Base-by-base conservation (phyloP, 169 alveolate species). In the Plasmodium inui region DNA sequence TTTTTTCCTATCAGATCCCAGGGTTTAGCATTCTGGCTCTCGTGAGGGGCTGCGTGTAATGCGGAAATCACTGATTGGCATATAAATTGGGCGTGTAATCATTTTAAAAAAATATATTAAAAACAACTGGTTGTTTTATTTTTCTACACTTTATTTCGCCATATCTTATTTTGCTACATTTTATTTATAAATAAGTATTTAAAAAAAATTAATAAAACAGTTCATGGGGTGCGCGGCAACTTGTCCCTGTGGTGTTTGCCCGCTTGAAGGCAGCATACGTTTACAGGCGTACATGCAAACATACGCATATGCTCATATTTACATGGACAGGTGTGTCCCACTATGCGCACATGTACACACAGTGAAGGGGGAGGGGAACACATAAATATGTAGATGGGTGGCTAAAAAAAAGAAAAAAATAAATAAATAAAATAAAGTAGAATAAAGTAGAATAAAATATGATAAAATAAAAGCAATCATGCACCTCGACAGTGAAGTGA, bases 181-280 rank as follows among this genome's bases (percentile, higher is more conserved):
- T 74, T 85, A 85, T 85, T 85, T 85, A 85, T 85, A 85, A 85
- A 76, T 85, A 85, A 73, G 73, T 85, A 74, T 85, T 85, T 84
- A 14, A 55, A 84, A 84, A 85, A 85, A 85, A 85, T 37, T 85
- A 50, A 73, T 73, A 85, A 85, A 85, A 85, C 81, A 74, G 76
- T 85, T 26, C 80, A 67, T 85, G 79, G 26, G 50, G 61, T 85
- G 61, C 80, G 79, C 79, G 73, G 73, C 83, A 17, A 67, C 37
- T 67, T 7, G 70, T 67, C 70, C 32, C 50, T 41, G 79, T 85
- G 57, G 57, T 72, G 8, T 74, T 30, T 57, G 50, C 26, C 17
- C 76, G 50, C 26, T 26, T 41, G 72, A 57, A 41, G 37, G 79
- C 46, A 83, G 12, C 17, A 34, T 83, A 83, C 28, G 67, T 83